Percentiles rank a stretch among this genome's conserved stretches.
phyloP scores from a whole-genome alignment of 768 basidiomycete species.

The Kwoniella newhampshirensis region DNA sequence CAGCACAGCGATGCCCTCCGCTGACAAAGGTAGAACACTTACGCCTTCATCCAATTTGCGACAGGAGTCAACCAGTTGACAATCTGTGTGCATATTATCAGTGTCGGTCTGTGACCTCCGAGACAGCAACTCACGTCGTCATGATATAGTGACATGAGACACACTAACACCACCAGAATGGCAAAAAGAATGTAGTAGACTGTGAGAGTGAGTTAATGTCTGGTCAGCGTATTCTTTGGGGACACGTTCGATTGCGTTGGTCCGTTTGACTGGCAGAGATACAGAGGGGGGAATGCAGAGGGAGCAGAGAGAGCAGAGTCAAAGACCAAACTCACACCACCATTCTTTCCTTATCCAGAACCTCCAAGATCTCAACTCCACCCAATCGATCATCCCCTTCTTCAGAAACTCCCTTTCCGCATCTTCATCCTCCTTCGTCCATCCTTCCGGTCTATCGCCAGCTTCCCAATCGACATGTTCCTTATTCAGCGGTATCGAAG shows the following conservation, averaged over 20 bases:
- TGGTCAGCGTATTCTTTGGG: no score
- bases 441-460: conserved; percentile 15
- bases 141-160: conserved; percentile 23
- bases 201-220: not conserved
- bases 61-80: conserved; percentile 67
- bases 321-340: conserved; percentile 32
- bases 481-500: not conserved
- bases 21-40: conserved; percentile 15
- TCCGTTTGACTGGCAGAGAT: no score
- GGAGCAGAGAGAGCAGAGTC: not conserved
- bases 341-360: conserved; percentile 45
- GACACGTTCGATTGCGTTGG: no score
- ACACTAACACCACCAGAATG: conserved; percentile 16
- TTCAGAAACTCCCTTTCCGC: conserved; percentile 39
- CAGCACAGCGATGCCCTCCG: not conserved
- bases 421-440: conserved; percentile 37
- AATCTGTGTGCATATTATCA: conserved; percentile 58
- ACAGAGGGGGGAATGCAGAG: no score
- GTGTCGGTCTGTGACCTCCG: not conserved
- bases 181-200: conserved; percentile 21
- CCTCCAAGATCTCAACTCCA: conserved; percentile 34
- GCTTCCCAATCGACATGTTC: not conserved
- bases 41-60: conserved; percentile 64
- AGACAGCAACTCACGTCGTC: conserved; percentile 25
- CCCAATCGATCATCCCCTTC: conserved; percentile 40